phyloP scores from a whole-genome alignment of 1,139 yeast genomes.

The Debaryomyces singareniensis region DNA sequence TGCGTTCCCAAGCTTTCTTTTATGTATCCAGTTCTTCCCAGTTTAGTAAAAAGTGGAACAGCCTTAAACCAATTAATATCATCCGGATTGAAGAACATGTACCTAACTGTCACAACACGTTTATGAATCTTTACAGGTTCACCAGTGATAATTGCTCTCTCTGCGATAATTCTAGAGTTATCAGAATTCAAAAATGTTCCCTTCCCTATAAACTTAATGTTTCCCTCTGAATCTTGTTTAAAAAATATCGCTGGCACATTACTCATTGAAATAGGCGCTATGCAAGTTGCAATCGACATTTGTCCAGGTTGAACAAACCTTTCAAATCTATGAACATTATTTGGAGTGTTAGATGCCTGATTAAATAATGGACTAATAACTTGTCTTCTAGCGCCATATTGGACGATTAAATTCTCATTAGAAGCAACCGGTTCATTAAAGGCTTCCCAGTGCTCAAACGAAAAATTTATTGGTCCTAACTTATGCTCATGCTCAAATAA shows the following conservation, averaged over 20 bases:
- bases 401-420: slow-evolving; percentile 72
- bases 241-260: slow-evolving; percentile 77
- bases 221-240: slow-evolving; percentile 38
- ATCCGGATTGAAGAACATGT: slow-evolving; percentile 92
- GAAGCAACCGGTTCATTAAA: slow-evolving; percentile 79
- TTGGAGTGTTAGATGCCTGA: slow-evolving; percentile 67
- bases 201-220: slow-evolving; percentile 70
- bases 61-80: slow-evolving; percentile 90
- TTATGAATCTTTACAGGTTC: slow-evolving; percentile 95
- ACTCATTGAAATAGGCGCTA: slow-evolving; percentile 84
- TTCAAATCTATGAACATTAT: slow-evolving; percentile 84
- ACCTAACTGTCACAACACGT: slow-evolving; percentile 83
- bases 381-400: slow-evolving; percentile 90
- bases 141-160: slow-evolving; percentile 86
- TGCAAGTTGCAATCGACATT: slow-evolving; percentile 71
- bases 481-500: slow-evolving; percentile 83
- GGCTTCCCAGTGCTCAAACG: slow-evolving; percentile 84
- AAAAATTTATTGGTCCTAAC: slow-evolving; percentile 73
- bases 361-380: slow-evolving; percentile 81
- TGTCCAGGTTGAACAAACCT: slow-evolving; percentile 77
- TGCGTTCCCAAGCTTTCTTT: slow-evolving; percentile 97
- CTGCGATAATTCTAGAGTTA: slow-evolving; percentile 76
- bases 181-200: slow-evolving; percentile 89
- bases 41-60: slow-evolving; percentile 85
- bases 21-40: slow-evolving; percentile 89